Evolutionary conservation across 305 asterid species (phyloP).

Genomic region (Fraxinus floribunda): DNA sequence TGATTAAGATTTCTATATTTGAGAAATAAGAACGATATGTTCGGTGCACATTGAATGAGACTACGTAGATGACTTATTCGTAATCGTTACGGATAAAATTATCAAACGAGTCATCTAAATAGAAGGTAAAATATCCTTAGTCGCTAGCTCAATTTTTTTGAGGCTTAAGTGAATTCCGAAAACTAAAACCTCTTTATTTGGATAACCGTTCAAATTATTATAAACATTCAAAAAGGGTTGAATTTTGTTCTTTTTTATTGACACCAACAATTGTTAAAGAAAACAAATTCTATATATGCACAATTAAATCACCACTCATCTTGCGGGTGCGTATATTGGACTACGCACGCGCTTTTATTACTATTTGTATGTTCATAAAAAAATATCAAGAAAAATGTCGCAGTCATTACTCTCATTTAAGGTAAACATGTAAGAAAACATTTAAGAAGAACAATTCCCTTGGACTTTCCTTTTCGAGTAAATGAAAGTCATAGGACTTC

Average conservation of each 20-base stretch:
- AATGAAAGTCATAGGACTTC: background rate
- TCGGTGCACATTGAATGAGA: background rate
- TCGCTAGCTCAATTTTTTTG: too few relatives aligned
- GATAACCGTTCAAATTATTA: background rate
- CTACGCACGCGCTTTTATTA: too few relatives aligned
- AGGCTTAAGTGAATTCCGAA: background rate
- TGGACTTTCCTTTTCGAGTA: too few relatives aligned
- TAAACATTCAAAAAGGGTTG: background rate
- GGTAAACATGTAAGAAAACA: background rate
- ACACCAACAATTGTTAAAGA: background rate
- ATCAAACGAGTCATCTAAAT: too few relatives aligned
- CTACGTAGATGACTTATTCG: background rate
- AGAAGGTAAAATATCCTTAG: too few relatives aligned
- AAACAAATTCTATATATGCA: too few relatives aligned
- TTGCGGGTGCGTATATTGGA: too few relatives aligned
- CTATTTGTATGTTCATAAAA: background rate
- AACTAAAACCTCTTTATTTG: background rate
- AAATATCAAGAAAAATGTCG: background rate
- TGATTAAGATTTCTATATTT: background rate
- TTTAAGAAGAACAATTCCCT: background rate
- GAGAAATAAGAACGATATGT: too few relatives aligned
- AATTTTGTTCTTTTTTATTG: too few relatives aligned
- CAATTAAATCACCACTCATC: background rate
- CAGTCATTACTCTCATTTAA: background rate
- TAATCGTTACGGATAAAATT: too few relatives aligned